phyloP scores from a whole-genome alignment of 1,139 yeast species.

The Wickerhamiella pararugosa region DNA sequence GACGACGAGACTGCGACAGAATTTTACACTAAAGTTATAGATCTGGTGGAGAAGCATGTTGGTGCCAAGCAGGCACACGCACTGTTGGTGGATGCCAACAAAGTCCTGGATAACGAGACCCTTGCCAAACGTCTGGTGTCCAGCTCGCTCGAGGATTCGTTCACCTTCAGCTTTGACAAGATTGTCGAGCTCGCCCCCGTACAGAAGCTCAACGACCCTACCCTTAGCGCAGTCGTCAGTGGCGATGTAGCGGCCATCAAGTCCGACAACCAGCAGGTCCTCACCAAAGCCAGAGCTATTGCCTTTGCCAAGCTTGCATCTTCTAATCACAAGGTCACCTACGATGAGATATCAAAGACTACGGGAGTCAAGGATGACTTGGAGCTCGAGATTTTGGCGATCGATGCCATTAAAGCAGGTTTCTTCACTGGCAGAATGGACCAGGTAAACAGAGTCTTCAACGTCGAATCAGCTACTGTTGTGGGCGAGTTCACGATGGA shows the following conservation, averaged over 20 bases:
- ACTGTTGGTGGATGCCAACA: constrained; percentile 22
- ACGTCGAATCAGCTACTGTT: constrained; percentile 27
- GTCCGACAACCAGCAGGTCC: constrained; percentile 17
- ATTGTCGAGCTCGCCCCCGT: constrained; percentile 23
- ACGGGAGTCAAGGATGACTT: constrained; percentile 21
- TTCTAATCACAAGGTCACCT: constrained; percentile 19
- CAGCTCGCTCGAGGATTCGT: constrained; percentile 19
- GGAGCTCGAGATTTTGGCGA: constrained; percentile 29
- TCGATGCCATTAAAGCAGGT: constrained; percentile 31
- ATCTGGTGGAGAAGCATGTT: constrained; percentile 14
- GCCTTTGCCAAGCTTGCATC: constrained; percentile 14
- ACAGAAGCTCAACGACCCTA: constrained; percentile 15
- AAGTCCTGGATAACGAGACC: constrained; percentile 12
- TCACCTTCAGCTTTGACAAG: constrained; percentile 24
- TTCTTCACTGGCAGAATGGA: constrained; percentile 31
- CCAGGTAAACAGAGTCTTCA: constrained; percentile 26
- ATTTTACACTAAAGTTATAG: constrained; percentile 21
- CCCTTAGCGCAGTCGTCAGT: constrained; percentile 21
- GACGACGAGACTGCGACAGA: constrained; percentile 17
- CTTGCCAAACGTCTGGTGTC: constrained; percentile 20
- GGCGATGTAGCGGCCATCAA: constrained; percentile 22
- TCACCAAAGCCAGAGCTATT: constrained; percentile 16
- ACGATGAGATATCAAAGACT: constrained; percentile 23
- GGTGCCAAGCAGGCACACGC: constrained; percentile 19
- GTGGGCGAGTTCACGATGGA: constrained; percentile 26